A percentile compares a stretch with the other conserved stretches of the same genome.
Evolutionary conservation across 371 early-diverging fungal genomes (phyloP).

Genomic region (Synchytrium microbalum): DNA sequence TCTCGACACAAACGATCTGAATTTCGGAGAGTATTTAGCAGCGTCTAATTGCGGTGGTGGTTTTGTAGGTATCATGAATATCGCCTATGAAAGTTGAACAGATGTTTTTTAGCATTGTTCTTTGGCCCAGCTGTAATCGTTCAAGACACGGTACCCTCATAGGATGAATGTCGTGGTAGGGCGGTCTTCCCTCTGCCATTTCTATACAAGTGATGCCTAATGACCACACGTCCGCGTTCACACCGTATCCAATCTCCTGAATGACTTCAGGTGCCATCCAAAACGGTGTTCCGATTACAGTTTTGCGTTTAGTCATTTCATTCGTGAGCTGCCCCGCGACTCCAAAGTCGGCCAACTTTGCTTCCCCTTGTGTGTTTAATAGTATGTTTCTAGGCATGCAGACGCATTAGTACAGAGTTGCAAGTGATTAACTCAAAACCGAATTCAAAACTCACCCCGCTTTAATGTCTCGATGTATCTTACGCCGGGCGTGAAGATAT

Average conservation of each 20-base stretch:
- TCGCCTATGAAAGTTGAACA: conserved; percentile 24
- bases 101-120: no score
- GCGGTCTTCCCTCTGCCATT: conserved; percentile 49
- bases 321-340: conserved; percentile 53
- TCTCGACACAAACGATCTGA: conserved; percentile 43
- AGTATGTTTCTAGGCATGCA: conserved; percentile 52
- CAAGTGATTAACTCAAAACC: neutral
- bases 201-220: conserved; percentile 54
- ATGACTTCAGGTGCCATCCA: conserved; percentile 55
- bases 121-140: neutral
- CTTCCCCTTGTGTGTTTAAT: conserved; percentile 54
- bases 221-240: conserved; percentile 54
- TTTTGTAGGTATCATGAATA: conserved; percentile 43
- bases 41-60: conserved; percentile 42
- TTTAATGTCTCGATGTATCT: conserved; percentile 79
- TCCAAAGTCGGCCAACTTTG: conserved; percentile 68
- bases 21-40: conserved; percentile 29
- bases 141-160: conserved; percentile 33
- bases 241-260: conserved; percentile 46
- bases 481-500: conserved; percentile 54
- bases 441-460: conserved; percentile 43
- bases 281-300: conserved; percentile 52
- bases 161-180: conserved; percentile 47
- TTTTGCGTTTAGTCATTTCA: conserved; percentile 48
- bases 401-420: neutral